Evolutionary conservation across 371 early-diverging fungal genomes (phyloP).

Genomic region (Capillidium heterosporum): DNA sequence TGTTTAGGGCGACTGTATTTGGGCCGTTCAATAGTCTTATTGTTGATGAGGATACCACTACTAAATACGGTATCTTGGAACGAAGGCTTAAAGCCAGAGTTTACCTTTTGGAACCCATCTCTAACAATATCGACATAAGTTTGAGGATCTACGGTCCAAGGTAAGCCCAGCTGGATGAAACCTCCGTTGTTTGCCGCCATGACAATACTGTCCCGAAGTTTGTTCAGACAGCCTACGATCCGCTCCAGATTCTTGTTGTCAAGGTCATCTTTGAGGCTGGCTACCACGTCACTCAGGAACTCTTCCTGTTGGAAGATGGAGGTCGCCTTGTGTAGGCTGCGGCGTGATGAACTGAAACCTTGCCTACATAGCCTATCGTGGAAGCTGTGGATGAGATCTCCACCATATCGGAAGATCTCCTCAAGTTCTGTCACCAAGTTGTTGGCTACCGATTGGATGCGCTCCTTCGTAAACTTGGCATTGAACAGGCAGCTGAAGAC

Average conservation of each 20-base stretch:
- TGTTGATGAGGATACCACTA: background rate
- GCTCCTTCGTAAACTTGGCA: conserved; percentile 32
- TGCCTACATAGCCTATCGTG: too few relatives aligned
- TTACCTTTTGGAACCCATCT: too few relatives aligned
- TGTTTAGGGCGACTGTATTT: conserved; percentile 11
- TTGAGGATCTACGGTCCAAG: background rate
- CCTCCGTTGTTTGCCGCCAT: background rate
- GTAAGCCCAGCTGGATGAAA: background rate
- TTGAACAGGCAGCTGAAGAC: conserved; percentile 25
- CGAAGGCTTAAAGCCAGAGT: background rate
- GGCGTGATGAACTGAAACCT: conserved; percentile 12
- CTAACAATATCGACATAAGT: too few relatives aligned
- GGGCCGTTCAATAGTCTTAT: conserved; percentile 9
- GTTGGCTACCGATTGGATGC: conserved; percentile 34
- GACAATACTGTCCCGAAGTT: background rate
- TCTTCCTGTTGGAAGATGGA: conserved; percentile 35
- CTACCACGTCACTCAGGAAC: conserved; percentile 26
- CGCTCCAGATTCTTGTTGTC: background rate
- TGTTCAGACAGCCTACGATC: background rate
- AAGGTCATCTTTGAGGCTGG: conserved; percentile 13
- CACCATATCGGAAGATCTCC: conserved; percentile 42
- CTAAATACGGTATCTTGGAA: background rate
- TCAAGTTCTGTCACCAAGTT: conserved; percentile 35
- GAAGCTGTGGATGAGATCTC: conserved; percentile 19
- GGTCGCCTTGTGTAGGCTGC: conserved; percentile 19